Evolutionary conservation across 148 eudicot species (phyloP).

Genomic region (Vaccinium darrowii): DNA sequence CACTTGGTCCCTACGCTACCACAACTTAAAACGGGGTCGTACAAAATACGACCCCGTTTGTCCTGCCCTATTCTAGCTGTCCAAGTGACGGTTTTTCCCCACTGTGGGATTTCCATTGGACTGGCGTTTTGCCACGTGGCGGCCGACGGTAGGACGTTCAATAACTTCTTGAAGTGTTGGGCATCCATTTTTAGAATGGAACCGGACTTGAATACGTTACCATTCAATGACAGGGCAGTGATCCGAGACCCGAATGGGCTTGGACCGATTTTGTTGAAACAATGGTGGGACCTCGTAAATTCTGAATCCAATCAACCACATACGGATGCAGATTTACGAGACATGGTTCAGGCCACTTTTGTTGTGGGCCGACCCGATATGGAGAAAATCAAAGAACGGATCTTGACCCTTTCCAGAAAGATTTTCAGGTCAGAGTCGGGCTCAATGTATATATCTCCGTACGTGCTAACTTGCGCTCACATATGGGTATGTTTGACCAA

Average conservation of each 20-base stretch:
- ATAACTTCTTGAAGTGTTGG: constrained; percentile 50
- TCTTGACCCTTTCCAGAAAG: constrained; percentile 26
- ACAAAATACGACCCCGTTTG: background rate
- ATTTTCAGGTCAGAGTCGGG: constrained; percentile 18
- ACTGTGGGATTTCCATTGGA: constrained; percentile 48
- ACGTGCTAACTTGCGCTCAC: constrained; percentile 46
- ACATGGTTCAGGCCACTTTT: constrained; percentile 41
- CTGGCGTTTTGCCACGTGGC: constrained; percentile 35
- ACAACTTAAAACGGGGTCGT: background rate
- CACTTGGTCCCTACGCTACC: constrained; percentile 37
- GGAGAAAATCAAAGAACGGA: constrained; percentile 29
- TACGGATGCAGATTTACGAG: background rate
- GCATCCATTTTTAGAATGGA: constrained; percentile 28
- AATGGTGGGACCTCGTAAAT: constrained; percentile 13
- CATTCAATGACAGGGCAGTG: constrained; percentile 39
- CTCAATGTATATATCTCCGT: constrained; percentile 36
- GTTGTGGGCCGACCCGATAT: constrained; percentile 36
- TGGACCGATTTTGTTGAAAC: constrained; percentile 21
- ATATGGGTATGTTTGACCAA: constrained; percentile 40
- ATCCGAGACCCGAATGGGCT: constrained; percentile 36
- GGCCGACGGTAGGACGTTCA: constrained; percentile 47
- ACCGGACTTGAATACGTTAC: background rate
- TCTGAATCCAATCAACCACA: too few relatives aligned
- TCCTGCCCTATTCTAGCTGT: constrained; percentile 32
- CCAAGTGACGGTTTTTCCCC: constrained; percentile 52